A percentile compares a stretch with the other conserved stretches of the same genome.
phyloP scores from a whole-genome alignment of 225 moss, liverwort and hornwort genomes.

The Sphagnum tenellum region DNA sequence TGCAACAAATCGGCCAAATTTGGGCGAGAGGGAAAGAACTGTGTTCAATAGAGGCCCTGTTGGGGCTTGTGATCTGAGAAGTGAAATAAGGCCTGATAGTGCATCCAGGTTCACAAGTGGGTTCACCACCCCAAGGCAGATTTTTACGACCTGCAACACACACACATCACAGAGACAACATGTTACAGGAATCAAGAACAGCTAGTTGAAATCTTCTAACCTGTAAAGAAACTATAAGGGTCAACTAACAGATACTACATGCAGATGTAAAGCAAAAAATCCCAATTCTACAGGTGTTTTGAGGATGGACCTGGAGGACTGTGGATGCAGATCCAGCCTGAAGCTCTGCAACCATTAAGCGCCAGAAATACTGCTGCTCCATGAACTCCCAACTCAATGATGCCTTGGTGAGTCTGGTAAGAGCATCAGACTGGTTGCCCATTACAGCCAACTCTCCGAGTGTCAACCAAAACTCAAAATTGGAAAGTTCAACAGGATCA shows the following conservation, averaged over 20 bases:
- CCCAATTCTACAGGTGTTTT: too few species aligned
- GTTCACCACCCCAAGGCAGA: constrained; percentile 35
- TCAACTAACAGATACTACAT: too few species aligned
- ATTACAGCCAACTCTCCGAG: constrained; percentile 79
- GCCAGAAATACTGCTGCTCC: constrained; percentile 97
- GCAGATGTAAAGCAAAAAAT: too few species aligned
- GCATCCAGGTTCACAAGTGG: constrained; percentile 60
- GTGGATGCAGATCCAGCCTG: constrained; percentile 39
- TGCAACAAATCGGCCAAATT: constrained; percentile 76
- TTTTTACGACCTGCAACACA: constrained; percentile 67
- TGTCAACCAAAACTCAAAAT: constrained; percentile 71
- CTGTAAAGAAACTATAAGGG: too few species aligned
- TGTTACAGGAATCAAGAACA: too few species aligned
- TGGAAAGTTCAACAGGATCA: constrained; percentile 72
- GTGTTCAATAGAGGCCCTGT: constrained; percentile 56
- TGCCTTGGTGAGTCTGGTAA: constrained; percentile 44
- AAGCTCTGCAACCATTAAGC: constrained; percentile 70
- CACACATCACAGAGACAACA: constrained; percentile 4
- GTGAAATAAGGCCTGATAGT: constrained; percentile 56
- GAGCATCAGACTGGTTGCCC: constrained; percentile 59
- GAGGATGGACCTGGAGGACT: constrained; percentile 19
- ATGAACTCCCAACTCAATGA: constrained; percentile 80
- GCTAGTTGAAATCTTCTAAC: too few species aligned
- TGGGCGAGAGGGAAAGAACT: constrained; percentile 60
- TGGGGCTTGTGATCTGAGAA: constrained; percentile 72